Evolutionary conservation across 805 yeast genomes (phyloP).

Genomic region (Sungouiella thailandica): DNA sequence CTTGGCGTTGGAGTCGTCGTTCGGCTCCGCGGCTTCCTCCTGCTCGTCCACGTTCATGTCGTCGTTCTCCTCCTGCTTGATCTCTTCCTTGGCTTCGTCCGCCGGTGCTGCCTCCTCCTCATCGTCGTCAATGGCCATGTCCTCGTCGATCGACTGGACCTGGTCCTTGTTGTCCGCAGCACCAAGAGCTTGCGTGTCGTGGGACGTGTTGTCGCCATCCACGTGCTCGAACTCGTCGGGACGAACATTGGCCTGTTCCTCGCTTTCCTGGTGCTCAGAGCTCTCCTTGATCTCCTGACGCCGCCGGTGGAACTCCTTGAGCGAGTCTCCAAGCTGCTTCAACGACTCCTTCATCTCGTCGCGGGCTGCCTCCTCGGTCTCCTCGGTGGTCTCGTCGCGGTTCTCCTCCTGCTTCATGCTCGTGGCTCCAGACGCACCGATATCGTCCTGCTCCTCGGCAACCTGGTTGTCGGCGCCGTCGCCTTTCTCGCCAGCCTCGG

Average conservation of each 20-base stretch:
- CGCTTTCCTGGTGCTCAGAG: conserved; percentile 39
- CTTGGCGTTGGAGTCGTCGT: conserved; percentile 45
- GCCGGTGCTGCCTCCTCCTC: conserved; percentile 15
- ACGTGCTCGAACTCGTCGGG: conserved; percentile 86
- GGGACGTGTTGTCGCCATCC: conserved; percentile 72
- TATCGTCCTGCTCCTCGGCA: conserved; percentile 55
- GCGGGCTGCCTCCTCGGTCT: conserved; percentile 48
- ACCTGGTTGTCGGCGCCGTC: conserved; percentile 56
- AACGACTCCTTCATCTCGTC: conserved; percentile 71
- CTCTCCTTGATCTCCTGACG: conserved; percentile 82
- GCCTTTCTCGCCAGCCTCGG: conserved; percentile 55
- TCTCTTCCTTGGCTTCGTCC: conserved; percentile 26
- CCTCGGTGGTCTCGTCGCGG: conserved; percentile 33
- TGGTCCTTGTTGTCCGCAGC: conserved; percentile 74
- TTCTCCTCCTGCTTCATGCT: conserved; percentile 38
- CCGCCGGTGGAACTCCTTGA: conserved; percentile 88
- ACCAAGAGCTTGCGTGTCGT: conserved; percentile 89
- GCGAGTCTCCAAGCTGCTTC: conserved; percentile 84
- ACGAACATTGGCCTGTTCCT: conserved; percentile 55
- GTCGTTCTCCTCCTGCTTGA: conserved; percentile 24
- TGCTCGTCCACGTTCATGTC: conserved; percentile 28
- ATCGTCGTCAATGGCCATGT: conserved; percentile 77
- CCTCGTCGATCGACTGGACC: conserved; percentile 69
- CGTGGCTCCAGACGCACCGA: conserved; percentile 62
- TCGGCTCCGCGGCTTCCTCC: conserved; percentile 19